Evolutionary conservation across 331 rosid species (phyloP).

Genomic region (Quercus lobata): DNA sequence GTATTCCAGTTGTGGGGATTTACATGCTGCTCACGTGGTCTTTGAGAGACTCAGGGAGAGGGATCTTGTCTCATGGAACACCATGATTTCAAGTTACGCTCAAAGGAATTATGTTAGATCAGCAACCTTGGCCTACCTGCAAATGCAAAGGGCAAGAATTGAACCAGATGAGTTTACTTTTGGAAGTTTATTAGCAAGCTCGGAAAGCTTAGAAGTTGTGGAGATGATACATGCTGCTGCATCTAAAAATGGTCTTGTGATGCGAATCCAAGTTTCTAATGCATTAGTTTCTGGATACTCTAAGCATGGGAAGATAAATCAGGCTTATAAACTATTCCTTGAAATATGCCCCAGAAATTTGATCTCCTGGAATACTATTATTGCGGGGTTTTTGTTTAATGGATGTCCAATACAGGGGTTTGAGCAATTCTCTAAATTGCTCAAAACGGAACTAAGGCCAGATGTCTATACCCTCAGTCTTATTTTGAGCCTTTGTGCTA

Average conservation of each 20-base stretch:
- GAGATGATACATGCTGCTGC: slow-evolving; percentile 52
- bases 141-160: slow-evolving; percentile 50
- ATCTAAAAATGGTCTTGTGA: slow-evolving; percentile 46
- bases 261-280: slow-evolving; percentile 43
- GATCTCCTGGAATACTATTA: slow-evolving; percentile 69
- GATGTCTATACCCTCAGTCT: slow-evolving; percentile 55
- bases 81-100: slow-evolving; percentile 51
- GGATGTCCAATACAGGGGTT: slow-evolving; percentile 54
- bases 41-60: slow-evolving; percentile 47
- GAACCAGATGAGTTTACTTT: slow-evolving; percentile 68
- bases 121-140: slow-evolving; percentile 39
- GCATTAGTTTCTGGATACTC: slow-evolving; percentile 64
- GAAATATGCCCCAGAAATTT: slow-evolving; percentile 36
- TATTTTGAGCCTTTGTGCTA: slow-evolving; percentile 62
- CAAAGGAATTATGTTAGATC: slow-evolving; percentile 39
- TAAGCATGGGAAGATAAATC: slow-evolving; percentile 43
- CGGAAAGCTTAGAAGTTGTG: slow-evolving; percentile 33
- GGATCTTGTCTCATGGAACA: slow-evolving; percentile 78
- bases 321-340: slow-evolving; percentile 46
- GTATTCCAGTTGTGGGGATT: slow-evolving; percentile 65
- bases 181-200: slow-evolving; percentile 63
- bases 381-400: slow-evolving; percentile 55
- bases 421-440: slow-evolving; percentile 40
- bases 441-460: slow-evolving; percentile 49
- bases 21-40: slow-evolving; percentile 40